Evolutionary conservation across 306 rosid genomes (phyloP).

Genomic region (Crotalaria pallida): DNA sequence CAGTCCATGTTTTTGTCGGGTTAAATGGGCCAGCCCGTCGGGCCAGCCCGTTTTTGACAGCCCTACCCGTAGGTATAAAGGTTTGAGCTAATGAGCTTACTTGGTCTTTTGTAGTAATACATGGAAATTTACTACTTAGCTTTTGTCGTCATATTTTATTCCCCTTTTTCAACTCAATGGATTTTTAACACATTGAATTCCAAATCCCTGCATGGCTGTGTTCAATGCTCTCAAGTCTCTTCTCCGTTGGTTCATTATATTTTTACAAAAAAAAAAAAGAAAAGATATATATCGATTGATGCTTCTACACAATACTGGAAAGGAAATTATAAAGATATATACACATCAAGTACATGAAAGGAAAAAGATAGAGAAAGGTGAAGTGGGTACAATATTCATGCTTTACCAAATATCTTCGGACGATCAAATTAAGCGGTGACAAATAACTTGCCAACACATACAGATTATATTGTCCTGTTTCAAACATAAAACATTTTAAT

Average conservation of each 20-base stretch:
- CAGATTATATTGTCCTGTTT: neutral
- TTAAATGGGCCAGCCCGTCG: too few species aligned
- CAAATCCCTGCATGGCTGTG: neutral
- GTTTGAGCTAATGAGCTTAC: too few species aligned
- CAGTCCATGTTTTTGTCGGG: too few species aligned
- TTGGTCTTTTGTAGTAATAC: neutral
- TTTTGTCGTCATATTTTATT: neutral
- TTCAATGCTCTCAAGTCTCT: neutral
- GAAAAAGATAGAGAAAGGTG: neutral
- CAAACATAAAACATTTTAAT: too few species aligned
- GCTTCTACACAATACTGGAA: neutral
- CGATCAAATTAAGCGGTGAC: neutral
- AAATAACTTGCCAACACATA: neutral
- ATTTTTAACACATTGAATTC: neutral
- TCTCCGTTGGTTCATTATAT: neutral
- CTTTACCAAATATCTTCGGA: neutral
- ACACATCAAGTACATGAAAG: neutral
- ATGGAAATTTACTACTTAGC: neutral
- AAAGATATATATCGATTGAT: too few species aligned
- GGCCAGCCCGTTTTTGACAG: too few species aligned
- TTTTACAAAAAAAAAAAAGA: too few species aligned
- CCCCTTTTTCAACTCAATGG: neutral
- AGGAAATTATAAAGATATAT: neutral
- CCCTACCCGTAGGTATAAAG: too few species aligned
- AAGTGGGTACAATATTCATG: neutral